phyloP scores from a whole-genome alignment of 2,329 filamentous ascomycete genomes.

The Cordyceps fumosorosea region DNA sequence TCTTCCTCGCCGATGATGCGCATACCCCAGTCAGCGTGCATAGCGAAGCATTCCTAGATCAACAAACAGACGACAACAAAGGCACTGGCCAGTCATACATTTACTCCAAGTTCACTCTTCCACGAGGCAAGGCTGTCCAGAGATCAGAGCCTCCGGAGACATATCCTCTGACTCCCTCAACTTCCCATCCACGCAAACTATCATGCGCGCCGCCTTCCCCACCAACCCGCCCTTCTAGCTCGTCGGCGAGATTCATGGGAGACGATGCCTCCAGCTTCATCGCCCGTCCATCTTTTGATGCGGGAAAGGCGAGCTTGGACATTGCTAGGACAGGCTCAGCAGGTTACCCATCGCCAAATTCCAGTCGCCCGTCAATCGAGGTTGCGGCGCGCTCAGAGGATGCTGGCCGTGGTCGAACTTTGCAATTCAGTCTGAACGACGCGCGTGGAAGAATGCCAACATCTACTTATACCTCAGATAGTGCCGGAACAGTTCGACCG shows the following conservation, averaged over 20 bases:
- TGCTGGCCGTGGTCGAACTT: constrained; percentile 37
- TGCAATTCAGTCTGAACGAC: constrained; percentile 33
- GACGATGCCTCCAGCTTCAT: constrained; percentile 32
- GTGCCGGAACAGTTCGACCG: constrained; percentile 44
- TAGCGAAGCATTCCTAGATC: constrained; percentile 59
- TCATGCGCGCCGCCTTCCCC: constrained; percentile 52
- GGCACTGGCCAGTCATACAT: constrained; percentile 66
- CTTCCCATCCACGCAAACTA: constrained; percentile 40
- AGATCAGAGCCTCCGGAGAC: constrained; percentile 56
- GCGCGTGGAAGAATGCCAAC: constrained; percentile 38
- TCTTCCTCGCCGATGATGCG: constrained; percentile 57
- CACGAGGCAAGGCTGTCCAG: constrained; percentile 73
- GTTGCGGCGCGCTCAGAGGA: constrained; percentile 42
- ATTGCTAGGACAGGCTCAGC: constrained; percentile 30
- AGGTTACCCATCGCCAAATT: constrained; percentile 37
- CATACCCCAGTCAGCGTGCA: constrained; percentile 68
- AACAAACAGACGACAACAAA: constrained; percentile 37
- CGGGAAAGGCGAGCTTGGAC: constrained; percentile 44
- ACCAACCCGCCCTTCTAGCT: constrained; percentile 53
- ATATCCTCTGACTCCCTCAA: constrained; percentile 36
- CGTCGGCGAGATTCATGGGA: constrained; percentile 34
- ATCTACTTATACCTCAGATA: constrained; percentile 46
- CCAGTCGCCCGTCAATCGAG: constrained; percentile 40
- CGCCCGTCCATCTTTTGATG: constrained; percentile 42
- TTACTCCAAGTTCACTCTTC: constrained; percentile 78